phyloP scores from a whole-genome alignment of 2,329 filamentous ascomycete genomes.

The Phialemoniopsis sp. region DNA sequence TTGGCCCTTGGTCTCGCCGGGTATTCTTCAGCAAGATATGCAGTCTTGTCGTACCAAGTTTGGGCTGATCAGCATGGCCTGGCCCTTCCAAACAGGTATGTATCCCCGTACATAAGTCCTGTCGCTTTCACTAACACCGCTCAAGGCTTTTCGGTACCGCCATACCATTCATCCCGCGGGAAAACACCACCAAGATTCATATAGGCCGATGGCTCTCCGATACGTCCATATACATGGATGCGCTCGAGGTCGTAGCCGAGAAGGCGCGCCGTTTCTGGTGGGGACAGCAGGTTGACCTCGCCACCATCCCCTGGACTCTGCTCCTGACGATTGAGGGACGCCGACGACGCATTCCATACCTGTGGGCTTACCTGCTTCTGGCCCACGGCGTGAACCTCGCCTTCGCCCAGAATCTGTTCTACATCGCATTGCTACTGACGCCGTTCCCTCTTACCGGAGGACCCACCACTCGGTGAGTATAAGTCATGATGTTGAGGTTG shows the following conservation, averaged over 20 bases:
- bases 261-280: constrained; percentile 56
- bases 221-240: constrained; percentile 45
- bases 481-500: background rate
- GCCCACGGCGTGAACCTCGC: constrained; percentile 56
- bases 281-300: constrained; percentile 56
- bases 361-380: constrained; percentile 54
- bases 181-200: constrained; percentile 22
- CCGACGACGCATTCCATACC: constrained; percentile 48
- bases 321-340: constrained; percentile 57
- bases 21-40: constrained; percentile 21
- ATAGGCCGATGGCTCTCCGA: constrained; percentile 50
- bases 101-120: background rate
- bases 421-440: constrained; percentile 51
- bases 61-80: constrained; percentile 33
- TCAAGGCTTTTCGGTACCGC: constrained; percentile 3
- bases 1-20: constrained; percentile 20
- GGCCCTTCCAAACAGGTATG: constrained; percentile 20
- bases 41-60: constrained; percentile 27
- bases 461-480: background rate
- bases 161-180: constrained; percentile 1
- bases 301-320: constrained; percentile 48
- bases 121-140: background rate
- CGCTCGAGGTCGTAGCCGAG: constrained; percentile 49
- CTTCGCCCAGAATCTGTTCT: constrained; percentile 61
- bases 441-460: constrained; percentile 37